Percentiles rank a stretch among this genome's conserved stretches.
These are phyloP conservation scores for Xerocomus potaroensis DNA, from an alignment of 768 basidiomycete species.

Conservation along the genomic window DNA sequence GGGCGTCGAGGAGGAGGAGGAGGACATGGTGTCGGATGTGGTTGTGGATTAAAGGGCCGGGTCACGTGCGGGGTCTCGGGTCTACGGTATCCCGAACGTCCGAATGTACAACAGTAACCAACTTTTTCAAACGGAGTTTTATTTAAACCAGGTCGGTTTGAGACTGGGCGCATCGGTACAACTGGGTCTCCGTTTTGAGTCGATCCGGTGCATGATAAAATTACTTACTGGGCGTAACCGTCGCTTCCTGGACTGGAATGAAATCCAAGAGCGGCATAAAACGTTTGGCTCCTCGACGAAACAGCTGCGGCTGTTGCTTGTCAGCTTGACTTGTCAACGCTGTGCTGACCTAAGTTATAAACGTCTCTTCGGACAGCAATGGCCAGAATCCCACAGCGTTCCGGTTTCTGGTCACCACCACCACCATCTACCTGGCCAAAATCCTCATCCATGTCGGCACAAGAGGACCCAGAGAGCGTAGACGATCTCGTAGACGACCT, in stretches of 20 bases:
- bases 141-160: no score
- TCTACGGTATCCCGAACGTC: no score
- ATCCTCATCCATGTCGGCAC: conserved; percentile 40
- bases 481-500: conserved; percentile 19
- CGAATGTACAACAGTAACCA: no score
- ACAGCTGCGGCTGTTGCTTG: no score
- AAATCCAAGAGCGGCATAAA: no score
- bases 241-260: background rate
- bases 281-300: no score
- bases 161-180: background rate
- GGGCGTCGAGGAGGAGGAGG: no score
- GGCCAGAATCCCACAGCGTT: conserved; percentile 29
- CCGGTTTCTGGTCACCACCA: conserved; percentile 45
- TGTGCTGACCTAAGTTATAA: background rate
- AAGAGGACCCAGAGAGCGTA: conserved; percentile 29
- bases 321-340: no score
- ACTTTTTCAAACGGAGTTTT: no score
- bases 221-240: no score
- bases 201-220: no score
- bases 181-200: background rate
- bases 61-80: conserved; percentile 5
- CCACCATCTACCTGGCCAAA: conserved; percentile 24
- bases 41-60: background rate
- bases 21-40: conserved; percentile 19
- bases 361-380: background rate